Evolutionary conservation across 176 grass and related monocot species (phyloP), one percentile per base, ranked within the genome.

Genomic region (Eragrostis nindensis): DNA sequence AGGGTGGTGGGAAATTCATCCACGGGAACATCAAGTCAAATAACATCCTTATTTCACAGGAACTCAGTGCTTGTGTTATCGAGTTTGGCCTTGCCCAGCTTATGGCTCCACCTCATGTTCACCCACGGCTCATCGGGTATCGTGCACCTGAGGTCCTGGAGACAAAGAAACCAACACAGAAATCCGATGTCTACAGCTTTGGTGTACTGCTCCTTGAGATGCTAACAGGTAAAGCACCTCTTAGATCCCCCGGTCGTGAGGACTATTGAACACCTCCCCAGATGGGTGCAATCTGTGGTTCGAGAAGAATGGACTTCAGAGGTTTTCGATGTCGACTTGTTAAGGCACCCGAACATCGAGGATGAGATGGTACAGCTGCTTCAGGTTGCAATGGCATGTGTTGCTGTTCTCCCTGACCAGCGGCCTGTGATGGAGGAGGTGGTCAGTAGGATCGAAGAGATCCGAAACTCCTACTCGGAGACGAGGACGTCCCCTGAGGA

Each of bases 301-400:
- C 79, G 92, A 10, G 95, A 98, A 73, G 95, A 98, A 65, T 95
- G 92, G 95, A 98, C 95, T 0, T 91, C 95, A 0, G 95, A 98
- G 82, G 95, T 98, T n/a, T 98, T 98, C 62, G 95, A 98, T 32
- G 95, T 87, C 17, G 95, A 98, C 39, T 54, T 98, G 75, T 83
- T 91, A 66, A 83, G 92, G 78, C 86, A 84, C 2, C 84, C 82
- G 5, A 91, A 93, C 78, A 82, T 79, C 3, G 95, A 98, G 92
- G 92, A 98, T 44, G 92, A 93, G 81, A 98, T 98, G 95, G 95
- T 95, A 36, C 90, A 93, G 82, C 76, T 98, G 77, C 91, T 98
- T 56, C 95, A 98, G 50, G 75, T 95, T 21, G 92, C 82, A 16
- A 98, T 98, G 95, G 84, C 92, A 24, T 98, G 95, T 45, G 95